Conservation (phyloP, 2,329 filamentous ascomycete genomes). For the Blumeriella jaapii region DNA sequence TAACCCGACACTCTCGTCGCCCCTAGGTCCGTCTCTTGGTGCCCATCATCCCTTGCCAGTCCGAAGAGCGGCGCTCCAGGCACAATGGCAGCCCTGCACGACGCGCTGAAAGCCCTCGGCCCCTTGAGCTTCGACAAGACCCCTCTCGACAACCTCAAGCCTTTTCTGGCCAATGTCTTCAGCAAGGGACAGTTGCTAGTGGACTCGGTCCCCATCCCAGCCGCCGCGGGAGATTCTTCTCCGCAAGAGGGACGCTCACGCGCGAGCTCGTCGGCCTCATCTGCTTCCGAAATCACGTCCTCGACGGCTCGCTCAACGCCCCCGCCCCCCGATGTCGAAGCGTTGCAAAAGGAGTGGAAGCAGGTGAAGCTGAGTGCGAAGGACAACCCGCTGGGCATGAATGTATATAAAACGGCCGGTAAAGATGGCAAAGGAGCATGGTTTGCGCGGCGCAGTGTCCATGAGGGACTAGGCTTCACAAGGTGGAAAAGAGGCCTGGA, state of each 20-base stretch:
- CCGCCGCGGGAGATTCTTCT: constrained; percentile 34
- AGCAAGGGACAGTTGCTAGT: constrained; percentile 56
- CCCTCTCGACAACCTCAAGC: constrained; percentile 36
- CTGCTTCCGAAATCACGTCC: constrained; percentile 39
- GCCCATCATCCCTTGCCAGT: too few relatives aligned
- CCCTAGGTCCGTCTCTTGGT: too few relatives aligned
- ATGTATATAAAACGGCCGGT: constrained; percentile 66
- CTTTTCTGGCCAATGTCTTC: constrained; percentile 50
- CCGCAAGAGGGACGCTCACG: constrained; percentile 41
- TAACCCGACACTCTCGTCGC: too few relatives aligned
- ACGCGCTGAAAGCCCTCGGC: constrained; percentile 44
- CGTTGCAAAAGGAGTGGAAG: constrained; percentile 73
- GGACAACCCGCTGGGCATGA: constrained; percentile 66
- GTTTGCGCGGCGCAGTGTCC: constrained; percentile 79
- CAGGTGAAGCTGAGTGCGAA: constrained; percentile 60
- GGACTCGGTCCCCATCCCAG: constrained; percentile 59
- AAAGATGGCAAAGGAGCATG: constrained; percentile 78
- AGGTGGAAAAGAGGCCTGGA: constrained; percentile 69
- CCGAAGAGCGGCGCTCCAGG: too few relatives aligned
- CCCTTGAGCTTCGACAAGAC: constrained; percentile 42
- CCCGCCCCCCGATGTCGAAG: constrained; percentile 37
- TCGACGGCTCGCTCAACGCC: constrained; percentile 35
- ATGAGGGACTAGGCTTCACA: constrained; percentile 65
- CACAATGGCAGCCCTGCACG: constrained; percentile 48
- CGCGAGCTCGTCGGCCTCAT: constrained; percentile 37